Base-by-base conservation (phyloP, 2,329 filamentous ascomycete species). In the Lachnellula arida region DNA sequence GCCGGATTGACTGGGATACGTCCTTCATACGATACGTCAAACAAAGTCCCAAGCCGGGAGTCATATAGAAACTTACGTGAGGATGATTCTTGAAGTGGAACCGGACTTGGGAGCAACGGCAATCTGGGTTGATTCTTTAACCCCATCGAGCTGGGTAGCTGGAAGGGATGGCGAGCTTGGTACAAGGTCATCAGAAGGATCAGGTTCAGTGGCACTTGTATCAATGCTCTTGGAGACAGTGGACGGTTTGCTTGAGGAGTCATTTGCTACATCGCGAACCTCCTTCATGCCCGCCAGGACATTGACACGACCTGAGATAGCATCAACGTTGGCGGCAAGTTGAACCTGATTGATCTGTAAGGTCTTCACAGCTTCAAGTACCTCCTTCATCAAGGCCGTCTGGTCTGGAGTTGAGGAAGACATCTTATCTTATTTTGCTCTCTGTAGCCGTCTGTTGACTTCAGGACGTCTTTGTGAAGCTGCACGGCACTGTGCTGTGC, bases 1-100 rank as follows among this genome's bases (percentile, higher is more conserved):
- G 60, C 93, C 93, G 63, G 89, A 91, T 74, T 97, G 93, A 65
- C 91, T 91, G 28, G 93, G 93, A 73, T 97, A 97, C 5, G 92
- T 96, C 50, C 81, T 84, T 57, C 46, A 58, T 61, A 42, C 60
- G 51, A 58, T 61, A 44, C 61, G 53, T 55, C 51, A 58, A 32
- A 32, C 17, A 44, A 34, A 23, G 49, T 23, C 11, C 40, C 17
- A 23, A 44, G n/a, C 37, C 39, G 9, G 25, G 12, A 25, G 35
- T 28, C 12, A 23, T n/a, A 28, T 46, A 14, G 32, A 35, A 42
- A 68, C 67, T 59, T 59, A 70, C 69, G 86, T 89, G 63, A 89
- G 75, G 62, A 87, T 85, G 67, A 87, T 86, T 64, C 84, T 84
- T 40, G 76, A 77, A 70, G 73, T 74, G 49, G 75, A 76, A 71